These are phyloP conservation scores for Moniliophthora roreri DNA, from an alignment of 1,284 basidiomycete species.

Conservation along the genomic window DNA sequence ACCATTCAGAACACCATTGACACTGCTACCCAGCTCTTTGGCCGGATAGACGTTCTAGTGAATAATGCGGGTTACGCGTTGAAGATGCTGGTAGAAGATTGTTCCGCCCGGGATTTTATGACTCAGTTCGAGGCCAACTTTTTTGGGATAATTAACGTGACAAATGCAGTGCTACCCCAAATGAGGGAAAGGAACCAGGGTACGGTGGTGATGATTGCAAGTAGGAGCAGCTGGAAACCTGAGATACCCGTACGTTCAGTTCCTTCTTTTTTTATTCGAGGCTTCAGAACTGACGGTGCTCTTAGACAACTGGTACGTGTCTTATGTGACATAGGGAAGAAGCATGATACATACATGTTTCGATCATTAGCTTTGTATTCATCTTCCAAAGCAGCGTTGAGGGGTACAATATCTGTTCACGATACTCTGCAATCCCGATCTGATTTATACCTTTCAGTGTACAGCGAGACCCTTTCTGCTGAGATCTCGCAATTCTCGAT, in stretches of 20 bases:
- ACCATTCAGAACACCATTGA: constrained; percentile 36
- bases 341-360: no score
- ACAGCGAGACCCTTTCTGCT: constrained; percentile 46
- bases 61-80: constrained; percentile 50
- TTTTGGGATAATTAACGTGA: constrained; percentile 48
- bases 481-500: constrained; percentile 44
- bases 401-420: constrained; percentile 25
- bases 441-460: neutral
- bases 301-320: no score
- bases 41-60: constrained; percentile 50
- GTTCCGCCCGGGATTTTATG: constrained; percentile 34
- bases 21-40: constrained; percentile 42
- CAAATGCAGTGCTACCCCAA: constrained; percentile 45
- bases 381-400: constrained; percentile 57
- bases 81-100: constrained; percentile 41
- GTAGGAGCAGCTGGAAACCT: constrained; percentile 52
- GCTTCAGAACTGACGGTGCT: neutral
- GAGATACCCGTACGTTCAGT: constrained; percentile 45
- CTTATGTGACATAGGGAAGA: no score
- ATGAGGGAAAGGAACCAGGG: constrained; percentile 40
- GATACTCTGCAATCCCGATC: constrained; percentile 17
- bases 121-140: constrained; percentile 47
- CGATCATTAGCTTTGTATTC: constrained; percentile 41
- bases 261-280: neutral
- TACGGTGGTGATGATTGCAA: constrained; percentile 47